Evolutionary conservation across 2,329 filamentous ascomycete genomes (phyloP), one percentile per base, ranked within the genome.

Genomic region (Mycocentrospora acerina): DNA sequence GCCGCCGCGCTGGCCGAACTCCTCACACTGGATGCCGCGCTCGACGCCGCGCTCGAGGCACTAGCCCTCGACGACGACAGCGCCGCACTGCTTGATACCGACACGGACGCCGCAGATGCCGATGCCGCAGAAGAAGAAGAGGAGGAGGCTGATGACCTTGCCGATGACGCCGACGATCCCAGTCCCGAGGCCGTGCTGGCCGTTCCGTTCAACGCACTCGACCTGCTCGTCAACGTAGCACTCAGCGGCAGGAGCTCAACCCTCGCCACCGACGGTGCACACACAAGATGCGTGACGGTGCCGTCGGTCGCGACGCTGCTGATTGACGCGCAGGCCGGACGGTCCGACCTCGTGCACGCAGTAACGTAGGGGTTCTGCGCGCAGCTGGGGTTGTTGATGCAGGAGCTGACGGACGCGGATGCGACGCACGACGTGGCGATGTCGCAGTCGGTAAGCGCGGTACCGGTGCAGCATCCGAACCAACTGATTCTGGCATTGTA

Each of bases 381-480:
- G 35, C 49, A 53, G 4, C 35, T 32, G 1, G 44, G 25, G 24
- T 53, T 33, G 3, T 35, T 11, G 15, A 42, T 28, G 16, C 49
- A 53, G 3, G 37, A 30, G 9, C 32, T 37, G 13, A 48, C 28
- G n/a, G 34, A 38, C 3, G 49, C 40, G 3, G 41, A 44, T 7
- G 34, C 42, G n/a, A 53, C 35, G 25, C 49, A 53, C 9, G 37
- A 41, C 2, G 49, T 53, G 24, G 40, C 40, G 5, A 45, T 26
- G 17, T 41, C 24, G 31, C 43, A 49, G 30, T 36, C 37, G 6
- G 37, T 34, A 9, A 18, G 24, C n/a, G 4, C 16, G 12, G 35
- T 42, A n/a, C 35, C 44, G 7, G 40, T 37, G 34, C 51, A 54
- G 43, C 51, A 54, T n/a, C 51, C 51, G 28, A 54, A 51, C 51